Conservation (phyloP, 352 stramenopile species). For the Sclerospora graminicola region DNA sequence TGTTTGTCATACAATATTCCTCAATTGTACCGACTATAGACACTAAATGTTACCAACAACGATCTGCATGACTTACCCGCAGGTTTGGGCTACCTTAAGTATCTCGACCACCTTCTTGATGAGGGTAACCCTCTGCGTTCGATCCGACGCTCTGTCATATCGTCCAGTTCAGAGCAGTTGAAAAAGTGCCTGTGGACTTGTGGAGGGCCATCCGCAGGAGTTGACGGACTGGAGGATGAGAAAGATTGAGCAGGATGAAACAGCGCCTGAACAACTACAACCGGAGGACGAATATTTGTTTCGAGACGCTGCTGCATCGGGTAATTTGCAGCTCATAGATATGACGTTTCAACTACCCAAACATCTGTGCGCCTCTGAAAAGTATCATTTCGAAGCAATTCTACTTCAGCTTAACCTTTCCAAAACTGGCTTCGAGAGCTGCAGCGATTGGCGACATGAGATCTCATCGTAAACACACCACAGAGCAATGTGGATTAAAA, state of each 20-base stretch:
- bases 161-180: conserved; percentile 46
- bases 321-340: conserved; percentile 37
- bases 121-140: conserved; percentile 70
- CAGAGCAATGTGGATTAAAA: conserved; percentile 57
- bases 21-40: conserved; percentile 64
- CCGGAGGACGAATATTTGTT: conserved; percentile 53
- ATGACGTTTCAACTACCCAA: conserved; percentile 46
- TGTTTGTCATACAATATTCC: conserved; percentile 42
- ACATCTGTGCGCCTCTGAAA: conserved; percentile 26
- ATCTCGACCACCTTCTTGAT: conserved; percentile 61
- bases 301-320: conserved; percentile 45
- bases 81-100: conserved; percentile 62
- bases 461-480: conserved; percentile 49
- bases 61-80: conserved; percentile 61
- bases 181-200: conserved; percentile 81
- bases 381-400: conserved; percentile 42
- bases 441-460: conserved; percentile 37
- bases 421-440: conserved; percentile 45
- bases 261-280: conserved; percentile 12
- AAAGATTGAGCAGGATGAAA: conserved; percentile 33
- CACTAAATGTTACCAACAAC: conserved; percentile 79
- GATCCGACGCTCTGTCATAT: conserved; percentile 60
- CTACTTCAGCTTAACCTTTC: conserved; percentile 59
- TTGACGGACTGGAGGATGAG: conserved; percentile 58
- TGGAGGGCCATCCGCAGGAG: conserved; percentile 41